These are phyloP conservation scores for Platanthera zijinensis DNA, from an alignment of 106 monocot species.

Conservation along the genomic window DNA sequence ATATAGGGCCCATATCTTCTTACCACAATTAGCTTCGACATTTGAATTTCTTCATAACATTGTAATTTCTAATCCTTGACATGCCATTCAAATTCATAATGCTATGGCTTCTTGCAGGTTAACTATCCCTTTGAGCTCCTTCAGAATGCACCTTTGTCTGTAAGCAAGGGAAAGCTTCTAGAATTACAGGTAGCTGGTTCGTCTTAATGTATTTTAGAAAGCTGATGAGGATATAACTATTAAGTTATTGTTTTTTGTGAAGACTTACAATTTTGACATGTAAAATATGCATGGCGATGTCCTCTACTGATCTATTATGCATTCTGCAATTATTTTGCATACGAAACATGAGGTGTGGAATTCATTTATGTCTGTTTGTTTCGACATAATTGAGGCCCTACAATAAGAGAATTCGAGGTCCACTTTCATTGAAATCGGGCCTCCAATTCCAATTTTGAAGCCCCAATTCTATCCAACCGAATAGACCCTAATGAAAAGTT, in stretches of 20 bases:
- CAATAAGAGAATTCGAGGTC: no score
- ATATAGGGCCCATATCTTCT: background rate
- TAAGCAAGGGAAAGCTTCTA: constrained; percentile 52
- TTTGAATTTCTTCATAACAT: constrained; percentile 1
- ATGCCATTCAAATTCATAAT: background rate
- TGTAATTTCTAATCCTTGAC: background rate
- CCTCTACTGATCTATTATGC: background rate
- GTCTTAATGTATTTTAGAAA: background rate
- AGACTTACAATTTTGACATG: background rate
- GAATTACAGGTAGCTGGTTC: constrained; percentile 56
- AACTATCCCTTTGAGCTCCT: constrained; percentile 88
- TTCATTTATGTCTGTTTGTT: no score
- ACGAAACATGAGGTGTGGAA: background rate
- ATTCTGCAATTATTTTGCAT: background rate
- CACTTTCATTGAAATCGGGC: background rate
- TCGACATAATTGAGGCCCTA: no score
- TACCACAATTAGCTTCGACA: background rate
- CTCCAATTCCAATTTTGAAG: background rate
- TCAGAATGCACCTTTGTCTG: constrained; percentile 39
- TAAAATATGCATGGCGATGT: background rate
- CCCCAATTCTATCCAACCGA: no score
- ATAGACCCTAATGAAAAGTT: background rate
- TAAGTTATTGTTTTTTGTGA: background rate
- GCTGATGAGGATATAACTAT: background rate
- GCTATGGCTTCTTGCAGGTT: constrained; percentile 29